A percentile compares a stretch with the other conserved stretches of the same genome.
Conservation (phyloP, 208 protist genomes). For the Crithidia brevicula region DNA sequence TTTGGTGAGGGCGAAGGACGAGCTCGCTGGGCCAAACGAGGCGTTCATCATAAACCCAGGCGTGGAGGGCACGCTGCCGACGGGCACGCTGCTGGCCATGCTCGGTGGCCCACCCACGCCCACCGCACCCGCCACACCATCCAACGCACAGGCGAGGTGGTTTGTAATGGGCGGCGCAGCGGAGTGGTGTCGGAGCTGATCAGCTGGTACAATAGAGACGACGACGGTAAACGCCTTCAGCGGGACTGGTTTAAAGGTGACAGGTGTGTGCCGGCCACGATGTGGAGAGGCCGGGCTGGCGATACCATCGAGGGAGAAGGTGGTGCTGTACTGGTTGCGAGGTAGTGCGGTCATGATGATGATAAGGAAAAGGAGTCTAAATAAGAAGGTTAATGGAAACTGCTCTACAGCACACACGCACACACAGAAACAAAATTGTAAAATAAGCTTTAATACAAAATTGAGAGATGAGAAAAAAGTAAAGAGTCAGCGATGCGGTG, state of each 20-base stretch:
- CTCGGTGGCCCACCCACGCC: neutral
- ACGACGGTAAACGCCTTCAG: constrained; percentile 33
- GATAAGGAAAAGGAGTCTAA: neutral
- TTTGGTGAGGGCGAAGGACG: constrained; percentile 37
- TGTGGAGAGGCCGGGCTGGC: constrained; percentile 2
- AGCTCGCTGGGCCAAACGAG: constrained; percentile 17
- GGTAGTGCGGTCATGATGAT: constrained; percentile 16
- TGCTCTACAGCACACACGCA: too few species aligned
- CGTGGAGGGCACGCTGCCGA: neutral
- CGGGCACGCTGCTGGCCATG: constrained; percentile 18
- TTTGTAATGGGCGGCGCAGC: neutral
- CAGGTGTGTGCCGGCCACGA: neutral
- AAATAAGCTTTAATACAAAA: too few species aligned
- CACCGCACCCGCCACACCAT: constrained; percentile 9
- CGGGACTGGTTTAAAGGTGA: constrained; percentile 21
- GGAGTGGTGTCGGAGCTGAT: constrained; percentile 25
- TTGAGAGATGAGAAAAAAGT: neutral
- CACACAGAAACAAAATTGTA: too few species aligned
- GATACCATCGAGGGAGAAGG: constrained; percentile 20
- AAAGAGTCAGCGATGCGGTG: neutral
- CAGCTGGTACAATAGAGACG: constrained; percentile 37
- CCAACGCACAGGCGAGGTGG: constrained; percentile 1
- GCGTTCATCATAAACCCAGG: neutral
- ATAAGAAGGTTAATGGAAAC: too few species aligned
- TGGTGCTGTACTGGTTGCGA: constrained; percentile 6